Conservation (phyloP, 257 asterid species). For the Schizonepeta tenuifolia region DNA sequence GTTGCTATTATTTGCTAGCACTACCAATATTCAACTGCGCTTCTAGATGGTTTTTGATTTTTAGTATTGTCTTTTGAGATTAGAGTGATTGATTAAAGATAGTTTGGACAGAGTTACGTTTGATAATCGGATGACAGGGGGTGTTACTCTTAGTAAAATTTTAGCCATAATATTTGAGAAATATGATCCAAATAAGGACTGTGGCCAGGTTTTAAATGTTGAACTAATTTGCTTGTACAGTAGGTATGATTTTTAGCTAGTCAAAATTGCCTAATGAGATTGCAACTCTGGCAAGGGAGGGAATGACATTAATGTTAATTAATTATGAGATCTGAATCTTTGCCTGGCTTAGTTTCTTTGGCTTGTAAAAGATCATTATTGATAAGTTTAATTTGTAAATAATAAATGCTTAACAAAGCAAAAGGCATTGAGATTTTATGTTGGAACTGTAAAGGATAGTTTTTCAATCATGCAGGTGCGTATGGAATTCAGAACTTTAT, state of each 20-base stretch:
- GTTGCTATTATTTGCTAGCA: too few relatives aligned
- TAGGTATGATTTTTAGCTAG: background rate
- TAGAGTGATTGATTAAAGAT: background rate
- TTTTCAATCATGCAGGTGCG: constrained; percentile 59
- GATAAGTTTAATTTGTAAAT: background rate
- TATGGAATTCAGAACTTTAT: too few relatives aligned
- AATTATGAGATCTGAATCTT: background rate
- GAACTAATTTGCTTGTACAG: background rate
- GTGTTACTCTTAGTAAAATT: background rate
- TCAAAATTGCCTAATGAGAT: background rate
- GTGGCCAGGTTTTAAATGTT: background rate
- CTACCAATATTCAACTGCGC: background rate
- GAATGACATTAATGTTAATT: background rate
- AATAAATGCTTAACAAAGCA: background rate
- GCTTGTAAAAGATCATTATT: background rate
- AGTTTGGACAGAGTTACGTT: background rate
- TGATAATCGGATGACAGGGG: background rate
- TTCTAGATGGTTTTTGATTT: constrained; percentile 2
- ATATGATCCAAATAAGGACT: background rate
- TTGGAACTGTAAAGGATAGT: background rate
- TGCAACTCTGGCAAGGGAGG: background rate
- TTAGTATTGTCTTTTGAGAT: background rate
- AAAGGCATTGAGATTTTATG: too few relatives aligned
- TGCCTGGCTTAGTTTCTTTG: constrained; percentile 9
- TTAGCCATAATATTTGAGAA: background rate